Evolutionary conservation across 352 stramenopile species (phyloP).

Genomic region (Phytophthora meadii): DNA sequence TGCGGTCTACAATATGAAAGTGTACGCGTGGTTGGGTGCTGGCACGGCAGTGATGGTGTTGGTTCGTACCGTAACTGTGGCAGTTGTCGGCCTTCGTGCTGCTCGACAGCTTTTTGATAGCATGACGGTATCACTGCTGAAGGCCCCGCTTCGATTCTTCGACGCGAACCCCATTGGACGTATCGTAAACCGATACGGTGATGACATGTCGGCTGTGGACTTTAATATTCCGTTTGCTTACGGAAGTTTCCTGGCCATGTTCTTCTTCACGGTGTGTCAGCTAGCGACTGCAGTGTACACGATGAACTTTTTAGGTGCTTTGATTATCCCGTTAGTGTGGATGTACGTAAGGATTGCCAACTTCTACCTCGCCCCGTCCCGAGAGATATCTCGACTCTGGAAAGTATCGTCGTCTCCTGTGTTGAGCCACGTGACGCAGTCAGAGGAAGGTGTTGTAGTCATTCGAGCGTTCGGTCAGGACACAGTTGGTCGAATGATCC

Average conservation of each 20-base stretch:
- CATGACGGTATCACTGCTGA: slow-evolving; percentile 82
- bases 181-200: slow-evolving; percentile 90
- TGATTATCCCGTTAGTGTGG: slow-evolving; percentile 84
- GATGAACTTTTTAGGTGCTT: slow-evolving; percentile 76
- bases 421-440: slow-evolving; percentile 42
- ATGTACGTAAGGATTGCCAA: slow-evolving; percentile 69
- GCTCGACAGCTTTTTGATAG: slow-evolving; percentile 81
- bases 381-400: slow-evolving; percentile 47
- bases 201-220: slow-evolving; percentile 90
- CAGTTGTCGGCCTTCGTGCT: slow-evolving; percentile 37
- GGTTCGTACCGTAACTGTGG: slow-evolving; percentile 31
- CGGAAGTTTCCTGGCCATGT: slow-evolving; percentile 57
- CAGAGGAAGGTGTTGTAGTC: slow-evolving; percentile 39
- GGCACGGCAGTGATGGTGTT: slow-evolving; percentile 38
- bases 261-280: slow-evolving; percentile 75
- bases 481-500: slow-evolving; percentile 26
- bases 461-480: slow-evolving; percentile 49
- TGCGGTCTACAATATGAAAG: slow-evolving; percentile 28
- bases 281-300: slow-evolving; percentile 78
- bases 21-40: slow-evolving; percentile 37
- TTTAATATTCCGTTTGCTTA: slow-evolving; percentile 55
- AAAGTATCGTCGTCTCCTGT: slow-evolving; percentile 50
- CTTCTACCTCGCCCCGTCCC: slow-evolving; percentile 48
- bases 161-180: slow-evolving; percentile 89
- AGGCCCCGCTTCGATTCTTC: slow-evolving; percentile 91